phyloP scores from a whole-genome alignment of 306 rosid genomes.

The Pyrus bretschneideri region DNA sequence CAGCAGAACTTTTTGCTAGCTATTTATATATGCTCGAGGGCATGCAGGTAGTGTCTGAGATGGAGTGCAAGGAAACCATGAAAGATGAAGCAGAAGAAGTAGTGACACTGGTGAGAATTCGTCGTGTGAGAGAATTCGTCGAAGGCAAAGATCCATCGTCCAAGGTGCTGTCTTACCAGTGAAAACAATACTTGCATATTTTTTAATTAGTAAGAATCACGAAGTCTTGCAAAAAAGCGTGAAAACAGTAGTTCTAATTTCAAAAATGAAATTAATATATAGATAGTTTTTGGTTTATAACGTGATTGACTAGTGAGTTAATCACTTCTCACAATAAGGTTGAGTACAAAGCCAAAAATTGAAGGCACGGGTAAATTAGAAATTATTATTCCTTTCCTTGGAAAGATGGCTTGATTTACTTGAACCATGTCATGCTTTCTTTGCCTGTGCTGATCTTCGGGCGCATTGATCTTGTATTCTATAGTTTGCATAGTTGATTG shows the following conservation, averaged over 20 bases:
- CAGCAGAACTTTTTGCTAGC: background rate
- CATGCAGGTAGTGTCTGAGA: no score
- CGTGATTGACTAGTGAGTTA: background rate
- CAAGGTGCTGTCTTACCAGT: background rate
- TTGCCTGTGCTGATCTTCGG: background rate
- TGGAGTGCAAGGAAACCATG: no score
- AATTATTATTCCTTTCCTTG: no score
- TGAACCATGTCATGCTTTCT: background rate
- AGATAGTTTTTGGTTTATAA: background rate
- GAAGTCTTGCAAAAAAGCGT: no score
- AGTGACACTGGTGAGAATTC: background rate
- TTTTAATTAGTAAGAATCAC: background rate
- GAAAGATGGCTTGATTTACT: no score
- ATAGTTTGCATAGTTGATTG: background rate
- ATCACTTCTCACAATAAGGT: background rate
- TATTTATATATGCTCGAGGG: no score
- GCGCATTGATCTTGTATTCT: background rate
- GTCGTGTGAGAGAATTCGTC: background rate
- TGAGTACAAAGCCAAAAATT: background rate
- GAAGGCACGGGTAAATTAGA: no score
- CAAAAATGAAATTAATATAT: background rate
- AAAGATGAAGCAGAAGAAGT: background rate
- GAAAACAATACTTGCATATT: no score
- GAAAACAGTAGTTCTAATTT: background rate
- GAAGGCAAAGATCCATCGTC: conserved; percentile 1